phyloP scores from a whole-genome alignment of 164 flowering plant species.

The Nymphaea thermarum region DNA sequence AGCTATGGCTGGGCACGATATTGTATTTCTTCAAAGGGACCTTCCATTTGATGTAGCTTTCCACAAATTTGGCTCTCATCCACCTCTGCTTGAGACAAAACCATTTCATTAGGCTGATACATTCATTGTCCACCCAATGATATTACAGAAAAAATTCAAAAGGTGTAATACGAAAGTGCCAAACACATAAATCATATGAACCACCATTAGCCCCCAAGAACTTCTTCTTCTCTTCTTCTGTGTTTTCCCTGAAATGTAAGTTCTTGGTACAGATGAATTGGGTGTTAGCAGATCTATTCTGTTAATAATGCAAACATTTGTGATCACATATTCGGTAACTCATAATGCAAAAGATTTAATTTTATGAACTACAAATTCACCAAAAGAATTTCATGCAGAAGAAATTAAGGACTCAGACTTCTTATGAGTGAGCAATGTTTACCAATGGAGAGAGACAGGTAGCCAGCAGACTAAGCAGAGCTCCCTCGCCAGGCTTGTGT shows the following conservation, averaged over 20 bases:
- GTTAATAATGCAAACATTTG: too few relatives aligned
- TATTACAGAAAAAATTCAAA: neutral
- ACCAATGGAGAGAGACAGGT: slow-evolving; percentile 48
- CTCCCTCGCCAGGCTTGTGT: slow-evolving; percentile 70
- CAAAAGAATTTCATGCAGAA: too few relatives aligned
- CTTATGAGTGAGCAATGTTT: neutral
- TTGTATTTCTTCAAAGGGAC: slow-evolving; percentile 28
- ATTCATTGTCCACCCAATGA: neutral
- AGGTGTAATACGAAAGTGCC: neutral
- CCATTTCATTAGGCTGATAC: neutral
- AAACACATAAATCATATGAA: neutral
- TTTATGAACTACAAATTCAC: neutral
- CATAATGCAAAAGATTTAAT: too few relatives aligned
- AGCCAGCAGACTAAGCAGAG: slow-evolving; percentile 28
- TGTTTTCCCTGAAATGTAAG: too few relatives aligned
- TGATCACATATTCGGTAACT: too few relatives aligned
- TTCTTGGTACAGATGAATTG: too few relatives aligned
- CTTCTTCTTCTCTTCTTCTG: too few relatives aligned
- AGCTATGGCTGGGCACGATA: slow-evolving; percentile 50
- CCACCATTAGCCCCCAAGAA: too few relatives aligned
- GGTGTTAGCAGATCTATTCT: too few relatives aligned
- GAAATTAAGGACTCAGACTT: neutral
- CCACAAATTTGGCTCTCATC: slow-evolving; percentile 44
- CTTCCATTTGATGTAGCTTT: slow-evolving; percentile 32
- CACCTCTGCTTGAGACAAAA: slow-evolving; percentile 30